These are phyloP conservation scores for Globisporangium echinulatum DNA, from an alignment of 352 stramenopile genomes.

Conservation along the genomic window DNA sequence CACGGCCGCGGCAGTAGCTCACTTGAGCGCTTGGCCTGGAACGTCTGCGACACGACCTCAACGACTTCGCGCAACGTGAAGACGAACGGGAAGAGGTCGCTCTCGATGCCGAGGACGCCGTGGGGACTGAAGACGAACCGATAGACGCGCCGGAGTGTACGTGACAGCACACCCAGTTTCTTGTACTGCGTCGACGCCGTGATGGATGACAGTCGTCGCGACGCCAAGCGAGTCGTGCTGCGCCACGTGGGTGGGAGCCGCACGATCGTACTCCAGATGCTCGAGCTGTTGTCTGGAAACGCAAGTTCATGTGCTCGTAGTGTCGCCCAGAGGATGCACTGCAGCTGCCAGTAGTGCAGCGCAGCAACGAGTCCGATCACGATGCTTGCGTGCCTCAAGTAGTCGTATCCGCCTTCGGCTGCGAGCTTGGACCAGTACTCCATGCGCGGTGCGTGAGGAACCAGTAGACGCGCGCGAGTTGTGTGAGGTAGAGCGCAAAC, in stretches of 20 bases:
- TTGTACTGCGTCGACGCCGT: too few species aligned
- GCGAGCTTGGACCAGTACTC: conserved; percentile 1
- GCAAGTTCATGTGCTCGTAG: not conserved
- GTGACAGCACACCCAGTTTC: not conserved
- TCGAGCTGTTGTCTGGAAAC: not conserved
- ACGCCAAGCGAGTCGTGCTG: not conserved
- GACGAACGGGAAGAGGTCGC: conserved; percentile 1
- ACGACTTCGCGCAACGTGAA: conserved; percentile 11
- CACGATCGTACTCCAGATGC: not conserved
- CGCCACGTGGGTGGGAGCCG: not conserved
- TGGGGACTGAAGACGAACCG: not conserved
- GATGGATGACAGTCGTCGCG: not conserved
- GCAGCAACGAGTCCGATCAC: not conserved
- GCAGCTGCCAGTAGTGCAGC: conserved; percentile 7
- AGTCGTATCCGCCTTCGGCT: not conserved
- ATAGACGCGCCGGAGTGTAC: not conserved
- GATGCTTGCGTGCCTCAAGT: not conserved
- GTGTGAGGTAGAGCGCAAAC: conserved; percentile 4
- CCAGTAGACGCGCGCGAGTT: not conserved
- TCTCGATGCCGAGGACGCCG: conserved; percentile 12
- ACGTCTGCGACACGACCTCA: conserved; percentile 12
- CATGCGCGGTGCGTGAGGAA: not conserved
- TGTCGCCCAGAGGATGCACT: not conserved
- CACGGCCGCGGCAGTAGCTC: not conserved
- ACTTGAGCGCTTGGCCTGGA: conserved; percentile 16